These are phyloP conservation scores for Hemisphaericaspora xylanilytica DNA, from an alignment of 1,139 yeast species.

Conservation along the genomic window DNA sequence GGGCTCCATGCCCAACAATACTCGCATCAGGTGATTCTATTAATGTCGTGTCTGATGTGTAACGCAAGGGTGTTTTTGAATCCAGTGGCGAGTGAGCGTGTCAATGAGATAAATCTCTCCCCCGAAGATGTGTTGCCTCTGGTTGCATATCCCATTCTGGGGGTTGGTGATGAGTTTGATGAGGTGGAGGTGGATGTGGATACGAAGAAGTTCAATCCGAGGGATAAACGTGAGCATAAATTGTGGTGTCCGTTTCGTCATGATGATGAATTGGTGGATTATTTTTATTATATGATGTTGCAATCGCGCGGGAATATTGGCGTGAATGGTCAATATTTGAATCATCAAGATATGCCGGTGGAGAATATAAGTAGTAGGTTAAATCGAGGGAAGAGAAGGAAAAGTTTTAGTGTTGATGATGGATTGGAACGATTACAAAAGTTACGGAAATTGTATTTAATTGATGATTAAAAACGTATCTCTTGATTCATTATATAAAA, in stretches of 20 bases:
- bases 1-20: slow-evolving; percentile 31
- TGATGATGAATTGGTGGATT: slow-evolving; percentile 17
- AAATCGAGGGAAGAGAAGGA: slow-evolving; percentile 8
- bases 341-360: slow-evolving; percentile 19
- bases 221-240: slow-evolving; percentile 27
- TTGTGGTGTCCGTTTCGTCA: slow-evolving; percentile 33
- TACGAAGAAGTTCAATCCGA: slow-evolving; percentile 22
- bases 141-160: slow-evolving; percentile 27
- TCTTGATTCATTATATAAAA: too few relatives aligned
- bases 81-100: slow-evolving; percentile 7
- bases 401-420: slow-evolving; percentile 31
- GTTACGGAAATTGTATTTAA: slow-evolving; percentile 33
- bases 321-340: slow-evolving; percentile 25
- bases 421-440: slow-evolving; percentile 35
- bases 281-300: slow-evolving; percentile 25
- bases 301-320: slow-evolving; percentile 24
- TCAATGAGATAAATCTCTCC: slow-evolving; percentile 19
- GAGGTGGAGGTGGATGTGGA: background rate
- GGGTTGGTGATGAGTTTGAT: slow-evolving; percentile 2
- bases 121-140: slow-evolving; percentile 32
- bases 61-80: slow-evolving; percentile 34
- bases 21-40: slow-evolving; percentile 25
- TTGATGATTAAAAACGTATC: slow-evolving; percentile 26
- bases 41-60: slow-evolving; percentile 38
- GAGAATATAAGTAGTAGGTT: background rate